A percentile compares a stretch with the other conserved stretches of the same genome.
These are phyloP conservation scores for Triticum urartu DNA, from an alignment of 176 grass and related monocot genomes.

Conservation along the genomic window DNA sequence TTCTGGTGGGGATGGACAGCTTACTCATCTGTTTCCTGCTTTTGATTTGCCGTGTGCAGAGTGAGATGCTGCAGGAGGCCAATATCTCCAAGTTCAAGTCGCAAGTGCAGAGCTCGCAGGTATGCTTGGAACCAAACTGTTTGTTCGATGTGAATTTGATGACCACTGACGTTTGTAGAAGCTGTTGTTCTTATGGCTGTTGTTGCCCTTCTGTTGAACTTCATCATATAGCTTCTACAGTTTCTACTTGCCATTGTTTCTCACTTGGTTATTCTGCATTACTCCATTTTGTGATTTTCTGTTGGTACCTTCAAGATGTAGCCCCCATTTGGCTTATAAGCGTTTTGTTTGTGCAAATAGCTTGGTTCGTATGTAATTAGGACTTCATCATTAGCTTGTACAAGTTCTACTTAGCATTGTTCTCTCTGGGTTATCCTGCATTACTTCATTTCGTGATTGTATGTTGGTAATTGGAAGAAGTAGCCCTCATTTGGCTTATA, in stretches of 20 bases:
- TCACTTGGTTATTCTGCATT: conserved; percentile 1
- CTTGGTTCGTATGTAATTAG: background rate
- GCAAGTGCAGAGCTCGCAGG: conserved; percentile 81
- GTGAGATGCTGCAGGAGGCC: conserved; percentile 90
- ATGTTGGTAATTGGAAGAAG: background rate
- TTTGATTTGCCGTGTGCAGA: conserved; percentile 34
- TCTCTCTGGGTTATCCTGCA: background rate
- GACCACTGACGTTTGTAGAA: background rate
- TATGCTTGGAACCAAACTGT: background rate
- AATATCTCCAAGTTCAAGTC: conserved; percentile 89
- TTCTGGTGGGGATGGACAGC: background rate
- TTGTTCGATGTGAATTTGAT: background rate
- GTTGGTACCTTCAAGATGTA: background rate
- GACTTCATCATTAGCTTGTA: background rate
- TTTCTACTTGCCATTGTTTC: background rate
- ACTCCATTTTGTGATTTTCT: background rate
- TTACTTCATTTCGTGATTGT: background rate
- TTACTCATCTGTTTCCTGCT: background rate
- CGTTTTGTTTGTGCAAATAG: background rate
- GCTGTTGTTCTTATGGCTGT: background rate
- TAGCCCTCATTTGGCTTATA: background rate
- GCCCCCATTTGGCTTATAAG: background rate
- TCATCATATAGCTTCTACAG: background rate
- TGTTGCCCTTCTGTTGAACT: background rate
- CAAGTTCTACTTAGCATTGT: background rate